A percentile compares a stretch with the other conserved stretches of the same genome.
Evolutionary conservation across 192 early-diverging fungal species (phyloP).

Genomic region (Coemansia sp.): DNA sequence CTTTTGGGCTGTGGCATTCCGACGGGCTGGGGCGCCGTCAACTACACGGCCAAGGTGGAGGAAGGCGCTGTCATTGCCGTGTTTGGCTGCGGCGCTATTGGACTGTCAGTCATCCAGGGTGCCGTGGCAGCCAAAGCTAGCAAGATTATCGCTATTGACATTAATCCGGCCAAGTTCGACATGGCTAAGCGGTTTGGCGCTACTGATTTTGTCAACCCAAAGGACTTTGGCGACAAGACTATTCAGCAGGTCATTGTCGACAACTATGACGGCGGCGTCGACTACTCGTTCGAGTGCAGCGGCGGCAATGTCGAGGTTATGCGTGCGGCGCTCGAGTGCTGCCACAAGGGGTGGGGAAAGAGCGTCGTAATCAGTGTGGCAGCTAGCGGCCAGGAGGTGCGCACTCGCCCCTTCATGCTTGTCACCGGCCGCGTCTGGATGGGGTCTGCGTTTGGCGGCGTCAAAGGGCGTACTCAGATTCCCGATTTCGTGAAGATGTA

Average conservation of each 20-base stretch:
- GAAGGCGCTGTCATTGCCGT: slow-evolving; percentile 76
- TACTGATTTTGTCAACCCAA: slow-evolving; percentile 88
- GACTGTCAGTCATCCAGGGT: slow-evolving; percentile 87
- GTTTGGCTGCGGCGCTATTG: slow-evolving; percentile 95
- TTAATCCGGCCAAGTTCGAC: slow-evolving; percentile 84
- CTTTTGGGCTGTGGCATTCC: slow-evolving; percentile 95
- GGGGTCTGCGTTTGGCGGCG: slow-evolving; percentile 94
- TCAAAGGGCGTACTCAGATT: slow-evolving; percentile 91
- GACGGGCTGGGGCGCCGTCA: slow-evolving; percentile 94
- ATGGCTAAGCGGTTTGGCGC: slow-evolving; percentile 77
- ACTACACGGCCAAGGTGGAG: slow-evolving; percentile 89
- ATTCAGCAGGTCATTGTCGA: slow-evolving; percentile 85
- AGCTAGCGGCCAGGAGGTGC: slow-evolving; percentile 86
- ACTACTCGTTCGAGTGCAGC: slow-evolving; percentile 96
- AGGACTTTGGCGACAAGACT: slow-evolving; percentile 68
- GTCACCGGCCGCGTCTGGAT: slow-evolving; percentile 96
- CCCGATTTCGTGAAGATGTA: slow-evolving; percentile 87
- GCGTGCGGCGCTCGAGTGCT: slow-evolving; percentile 92
- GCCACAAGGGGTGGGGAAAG: slow-evolving; percentile 90
- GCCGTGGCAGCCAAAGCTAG: slow-evolving; percentile 62
- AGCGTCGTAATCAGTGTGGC: slow-evolving; percentile 92
- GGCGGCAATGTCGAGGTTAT: slow-evolving; percentile 87
- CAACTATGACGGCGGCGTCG: slow-evolving; percentile 92
- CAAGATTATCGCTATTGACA: slow-evolving; percentile 88
- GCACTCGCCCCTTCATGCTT: slow-evolving; percentile 93